Evolutionary conservation across 164 flowering plant species (phyloP).

Genomic region (Liquidambar formosana): DNA sequence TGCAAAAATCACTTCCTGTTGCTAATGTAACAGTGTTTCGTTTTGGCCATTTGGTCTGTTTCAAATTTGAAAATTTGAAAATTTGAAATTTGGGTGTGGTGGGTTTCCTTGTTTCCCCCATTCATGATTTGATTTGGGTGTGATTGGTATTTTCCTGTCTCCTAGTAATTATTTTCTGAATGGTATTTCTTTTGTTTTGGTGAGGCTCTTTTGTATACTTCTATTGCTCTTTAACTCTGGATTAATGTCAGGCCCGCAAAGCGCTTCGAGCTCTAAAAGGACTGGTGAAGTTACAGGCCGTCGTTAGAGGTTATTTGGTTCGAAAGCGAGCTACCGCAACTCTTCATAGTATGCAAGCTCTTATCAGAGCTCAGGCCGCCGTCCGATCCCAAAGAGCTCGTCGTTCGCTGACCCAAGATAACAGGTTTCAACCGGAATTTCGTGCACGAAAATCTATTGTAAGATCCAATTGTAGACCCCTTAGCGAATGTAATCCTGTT

Average conservation of each 20-base stretch:
- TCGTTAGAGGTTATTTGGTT: constrained; percentile 63
- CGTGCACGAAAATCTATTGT: constrained; percentile 42
- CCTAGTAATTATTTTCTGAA: neutral
- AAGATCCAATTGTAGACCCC: constrained; percentile 12
- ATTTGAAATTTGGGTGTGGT: neutral
- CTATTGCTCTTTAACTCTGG: neutral
- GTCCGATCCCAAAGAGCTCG: constrained; percentile 39
- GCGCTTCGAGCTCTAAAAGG: constrained; percentile 65
- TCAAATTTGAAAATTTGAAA: neutral
- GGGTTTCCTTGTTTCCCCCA: neutral
- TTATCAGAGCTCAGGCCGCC: constrained; percentile 53
- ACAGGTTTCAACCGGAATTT: constrained; percentile 27
- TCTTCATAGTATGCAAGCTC: constrained; percentile 64
- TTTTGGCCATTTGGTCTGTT: neutral
- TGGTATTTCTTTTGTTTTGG: neutral
- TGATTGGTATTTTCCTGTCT: neutral
- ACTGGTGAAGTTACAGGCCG: constrained; percentile 66
- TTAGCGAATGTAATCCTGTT: neutral
- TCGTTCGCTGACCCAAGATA: constrained; percentile 32
- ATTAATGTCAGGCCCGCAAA: constrained; percentile 51
- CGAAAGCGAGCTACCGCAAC: constrained; percentile 55
- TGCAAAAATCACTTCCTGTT: neutral
- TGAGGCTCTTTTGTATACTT: neutral
- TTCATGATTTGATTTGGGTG: neutral
- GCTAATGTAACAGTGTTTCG: constrained; percentile 19